Base-by-base conservation (phyloP, 225 moss, liverwort and hornwort species). In the Bryum argenteum region DNA sequence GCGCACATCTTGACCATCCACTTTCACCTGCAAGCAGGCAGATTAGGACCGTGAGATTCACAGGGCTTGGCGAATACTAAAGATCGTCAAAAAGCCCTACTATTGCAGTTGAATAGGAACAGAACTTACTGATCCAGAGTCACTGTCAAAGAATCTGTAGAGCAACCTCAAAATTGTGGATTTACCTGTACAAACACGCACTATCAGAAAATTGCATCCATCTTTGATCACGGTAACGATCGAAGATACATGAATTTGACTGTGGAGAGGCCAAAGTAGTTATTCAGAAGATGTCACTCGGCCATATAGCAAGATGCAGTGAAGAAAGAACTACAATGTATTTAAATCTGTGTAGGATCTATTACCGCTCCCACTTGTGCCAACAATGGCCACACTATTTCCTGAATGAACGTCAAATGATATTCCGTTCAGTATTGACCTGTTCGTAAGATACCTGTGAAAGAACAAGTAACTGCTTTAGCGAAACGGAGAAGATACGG, bases 321-420 rank as follows among this genome's bases (percentile, higher is more conserved):
- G 51, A 9, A 38, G 41, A 18, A 60, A 22, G 41, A 42, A 22
- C 44, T 38, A 47, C 48, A 65, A 26, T 26, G 26, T 43, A 54
- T 56, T 58, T 20, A 50, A 19, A 71, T 33, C 55, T 65, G 48
- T 63, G 23, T 33, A 67, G 41, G 11, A 66, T 58, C 39, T 15
- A 67, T 70, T 85, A 97, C 98, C 98, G 70, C 98, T 98, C 63
- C 98, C 98, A 89, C 98, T 98, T 55, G 98, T 98, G 65, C 98
- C 98, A 38, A 98, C 98, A 75, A 98, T 95, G 57, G 98, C 98
- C 71, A 98, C 84, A 80, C 94, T 98, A 42, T 79, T 76, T 68
- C 98, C 98, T 67, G 88, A 89, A 65, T 89, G 88, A 59, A 98
- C 98, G 72, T 87, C 77, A 66, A 98, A 98, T 59, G 94, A 94